Base-by-base conservation (phyloP, 352 stramenopile genomes). In the Phytophthora sp. region DNA sequence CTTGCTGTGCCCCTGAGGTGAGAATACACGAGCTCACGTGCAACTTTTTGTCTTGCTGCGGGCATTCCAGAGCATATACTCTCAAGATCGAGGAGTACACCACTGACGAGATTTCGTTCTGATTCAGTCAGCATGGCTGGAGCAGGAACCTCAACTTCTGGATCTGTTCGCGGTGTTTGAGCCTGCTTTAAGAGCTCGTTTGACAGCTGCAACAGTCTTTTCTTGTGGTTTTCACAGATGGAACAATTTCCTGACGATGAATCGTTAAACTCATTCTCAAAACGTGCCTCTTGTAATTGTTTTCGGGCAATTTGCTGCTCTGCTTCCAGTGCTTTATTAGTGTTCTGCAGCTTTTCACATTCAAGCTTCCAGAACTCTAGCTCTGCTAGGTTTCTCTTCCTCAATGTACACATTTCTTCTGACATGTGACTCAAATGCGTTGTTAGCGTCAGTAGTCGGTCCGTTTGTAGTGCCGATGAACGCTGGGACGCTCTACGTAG, bases 321-420 rank as follows among this genome's bases (percentile, higher is more conserved):
- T 0, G 46, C 43, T 23, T 67, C 53, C 6, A 87, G 26, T 9
- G 60, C 54, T 51, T 73, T 78, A 60, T 82, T 86, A 1, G 63
- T 57, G 27, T 87, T 84, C 42, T 90, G 77, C 2, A 83, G 60
- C 35, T 88, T 90, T 44, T 87, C 77, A 54, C 81, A 87, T 37
- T 90, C 81, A 6, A 90, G 53, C 27, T 85, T 84, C 81, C 81
- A 90, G 45, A 77, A 90, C 20, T 84, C 79, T 4, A 87, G 72
- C 35, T 90, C 81, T 0, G 75, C 68, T 8, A 61, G 66, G n/a
- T 82, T 86, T 20, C 79, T 62, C 30, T 90, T 90, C 10, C 81
- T 71, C 13, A 90, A 59, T 48, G 85, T 88, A n/a, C 74, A 85
- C 0, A 90, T 49, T 24, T 90, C 81, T 48, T 88, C 81, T 1